Base-by-base conservation (phyloP, 257 asterid species). In the Nicotiana otophora region DNA sequence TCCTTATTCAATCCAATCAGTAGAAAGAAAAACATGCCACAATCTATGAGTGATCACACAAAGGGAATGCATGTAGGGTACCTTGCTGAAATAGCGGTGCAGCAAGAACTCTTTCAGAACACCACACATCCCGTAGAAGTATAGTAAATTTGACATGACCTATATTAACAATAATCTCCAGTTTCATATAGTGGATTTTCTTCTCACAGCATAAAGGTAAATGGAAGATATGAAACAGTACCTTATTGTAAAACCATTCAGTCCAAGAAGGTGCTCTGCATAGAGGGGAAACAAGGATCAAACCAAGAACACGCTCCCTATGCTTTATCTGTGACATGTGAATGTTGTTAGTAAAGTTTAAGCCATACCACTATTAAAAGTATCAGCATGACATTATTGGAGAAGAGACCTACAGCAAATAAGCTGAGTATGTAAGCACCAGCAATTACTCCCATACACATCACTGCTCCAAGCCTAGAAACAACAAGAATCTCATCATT, bases 391-490 rank as follows among this genome's bases (percentile, higher is more conserved):
- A 63, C 10, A 28, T 48, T 48, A 23, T 72, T 46, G 61, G 61
- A 78, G 36, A 63, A 57, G 58, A 81, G 82, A 88, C 98, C 16
- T 91, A 95, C 98, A 55, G 98, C 94, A 82, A 95, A 93, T 82
- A 92, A 79, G 81, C 97, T 88, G 82, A 95, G 94, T 84, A 95
- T 82, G 89, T 95, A 95, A 89, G 98, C 98, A 68, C 98, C 98
- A 39, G 98, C 98, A 86, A 86, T 89, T 68, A 90, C 98, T 82
- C 98, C 98, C 98, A 95, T 93, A 90, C 95, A 89, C 97, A 95
- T 95, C 86, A 95, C 98, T 82, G 95, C 90, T 81, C 94, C 98
- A 69, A 95, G 93, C 92, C 98, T 95, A 91, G 81, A 86, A 77
- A 86, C 84, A 84, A 77, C 61, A 36, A 88, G 65, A 70, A n/a